Base-by-base conservation (phyloP, 192 early-diverging fungal species). In the Haplosporangium gracile region DNA sequence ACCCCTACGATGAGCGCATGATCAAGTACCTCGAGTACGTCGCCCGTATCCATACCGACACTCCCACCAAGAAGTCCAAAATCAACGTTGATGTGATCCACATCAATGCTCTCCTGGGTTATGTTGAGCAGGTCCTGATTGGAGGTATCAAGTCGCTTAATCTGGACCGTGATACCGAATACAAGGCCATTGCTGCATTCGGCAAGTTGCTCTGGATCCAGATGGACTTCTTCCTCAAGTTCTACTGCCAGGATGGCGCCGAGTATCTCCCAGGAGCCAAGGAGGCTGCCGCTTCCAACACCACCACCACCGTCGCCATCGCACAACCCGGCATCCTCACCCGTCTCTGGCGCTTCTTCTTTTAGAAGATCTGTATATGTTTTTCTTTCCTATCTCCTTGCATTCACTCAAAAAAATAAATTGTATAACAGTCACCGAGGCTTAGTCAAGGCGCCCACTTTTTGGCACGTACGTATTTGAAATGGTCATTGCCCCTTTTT, bases 21-120 rank as follows among this genome's bases (percentile, higher is more conserved):
- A 76, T 97, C 70, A 93, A 92, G 87, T 97, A 97, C 78, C 89
- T 97, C 42, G 95, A 96, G 80, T 95, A 94, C 88, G 95, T 96
- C 20, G 96, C 93, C 11, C 91, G 92, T 73, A 96, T 97, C 75
- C 96, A 97, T 82, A 94, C 93, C 20, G 89, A 93, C 43, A 96
- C 93, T 38, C 93, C 93, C 49, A 77, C 83, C 74, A 97, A 97
- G 82, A 95, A 91, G 79, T 93, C 92, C 20, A 93, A 91, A 53
- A 96, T 96, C 76, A 95, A 96, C 51, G 96, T 97, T 49, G 96
- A 97, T 68, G 92, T 95, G 78, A 95, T 97, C 71, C 96, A 97
- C 85, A 89, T 91, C 82, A 96, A 96, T 71, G 95, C 95, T 2
- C 82, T 97, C 71, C 88, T 97, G 49, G 95, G 93, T 8, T 96